Evolutionary conservation across 768 basidiomycete genomes (phyloP).

Genomic region (Lactifluus volemus): DNA sequence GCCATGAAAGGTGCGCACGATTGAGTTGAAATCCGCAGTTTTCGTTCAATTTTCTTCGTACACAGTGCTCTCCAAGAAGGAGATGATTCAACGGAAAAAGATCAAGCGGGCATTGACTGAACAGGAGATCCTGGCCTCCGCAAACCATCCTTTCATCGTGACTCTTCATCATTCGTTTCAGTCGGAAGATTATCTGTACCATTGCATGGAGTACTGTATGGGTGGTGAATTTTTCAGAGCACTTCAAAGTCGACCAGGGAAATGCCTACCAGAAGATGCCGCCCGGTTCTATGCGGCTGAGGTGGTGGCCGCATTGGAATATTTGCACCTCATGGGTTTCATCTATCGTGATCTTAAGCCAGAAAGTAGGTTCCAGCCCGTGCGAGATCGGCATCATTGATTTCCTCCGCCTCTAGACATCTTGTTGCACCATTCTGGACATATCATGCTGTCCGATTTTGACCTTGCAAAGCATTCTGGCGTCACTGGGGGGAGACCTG

Average conservation of each 20-base stretch:
- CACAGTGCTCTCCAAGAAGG: conserved; percentile 93
- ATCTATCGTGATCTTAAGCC: conserved; percentile 99
- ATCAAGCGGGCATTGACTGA: conserved; percentile 98
- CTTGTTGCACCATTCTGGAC: conserved; percentile 92
- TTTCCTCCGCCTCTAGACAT: conserved; percentile 56
- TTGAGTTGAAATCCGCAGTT: conserved; percentile 15
- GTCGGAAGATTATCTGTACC: conserved; percentile 95
- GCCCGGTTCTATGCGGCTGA: conserved; percentile 98
- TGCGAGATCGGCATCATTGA: conserved; percentile 11
- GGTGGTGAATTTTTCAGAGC: conserved; percentile 99
- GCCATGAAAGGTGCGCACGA: conserved; percentile 91
- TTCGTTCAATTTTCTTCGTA: conserved; percentile 15
- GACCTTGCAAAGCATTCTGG: conserved; percentile 95
- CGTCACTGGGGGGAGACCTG: conserved; percentile 78
- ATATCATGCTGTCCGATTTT: conserved; percentile 99
- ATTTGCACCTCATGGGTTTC: conserved; percentile 98
- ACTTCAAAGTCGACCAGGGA: conserved; percentile 91
- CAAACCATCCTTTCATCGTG: conserved; percentile 99
- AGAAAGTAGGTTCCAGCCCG: conserved; percentile 66
- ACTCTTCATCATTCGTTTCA: conserved; percentile 99
- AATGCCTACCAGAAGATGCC: conserved; percentile 91
- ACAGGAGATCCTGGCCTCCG: conserved; percentile 96
- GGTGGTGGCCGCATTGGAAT: conserved; percentile 95
- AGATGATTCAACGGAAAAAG: conserved; percentile 99
- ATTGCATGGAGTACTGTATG: conserved; percentile 99